A percentile compares a stretch with the other conserved stretches of the same genome.
These are phyloP conservation scores for Penicillium sp. DNA, from an alignment of 2,329 filamentous ascomycete genomes.

Conservation along the genomic window DNA sequence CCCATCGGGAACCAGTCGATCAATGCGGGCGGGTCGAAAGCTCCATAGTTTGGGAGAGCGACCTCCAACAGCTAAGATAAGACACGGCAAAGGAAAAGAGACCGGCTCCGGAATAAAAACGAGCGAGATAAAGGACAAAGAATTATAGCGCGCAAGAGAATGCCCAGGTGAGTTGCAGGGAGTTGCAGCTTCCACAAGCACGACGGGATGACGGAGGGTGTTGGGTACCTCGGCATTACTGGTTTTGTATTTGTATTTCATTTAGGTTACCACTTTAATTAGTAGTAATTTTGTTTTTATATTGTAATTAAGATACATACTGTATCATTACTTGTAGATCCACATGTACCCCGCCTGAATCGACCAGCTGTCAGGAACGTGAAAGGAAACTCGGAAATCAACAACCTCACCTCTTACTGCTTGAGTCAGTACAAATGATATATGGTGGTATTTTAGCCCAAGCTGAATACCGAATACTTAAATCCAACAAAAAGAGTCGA, in stretches of 20 bases:
- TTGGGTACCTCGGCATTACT: conserved; percentile 4
- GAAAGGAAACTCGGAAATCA: background rate
- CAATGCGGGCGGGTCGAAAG: conserved; percentile 30
- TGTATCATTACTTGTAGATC: background rate
- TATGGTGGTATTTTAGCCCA: background rate
- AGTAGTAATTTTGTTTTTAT: background rate
- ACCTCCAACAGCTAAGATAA: background rate
- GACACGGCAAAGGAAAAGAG: conserved; percentile 11
- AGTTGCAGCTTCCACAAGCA: conserved; percentile 19
- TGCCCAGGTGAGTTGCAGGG: conserved; percentile 8
- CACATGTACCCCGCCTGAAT: conserved; percentile 19
- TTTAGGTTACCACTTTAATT: rapidly evolving
- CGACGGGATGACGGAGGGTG: conserved; percentile 18
- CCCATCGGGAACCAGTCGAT: conserved; percentile 41
- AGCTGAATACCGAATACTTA: background rate
- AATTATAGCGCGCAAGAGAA: conserved; percentile 8
- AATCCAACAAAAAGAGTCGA: background rate
- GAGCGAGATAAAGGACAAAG: conserved; percentile 5
- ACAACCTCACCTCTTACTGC: background rate
- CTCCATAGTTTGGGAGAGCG: conserved; percentile 31
- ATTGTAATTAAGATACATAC: background rate
- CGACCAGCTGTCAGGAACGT: conserved; percentile 25
- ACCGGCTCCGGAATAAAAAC: conserved; percentile 16
- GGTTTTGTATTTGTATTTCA: conserved; percentile 6
- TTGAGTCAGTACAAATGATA: background rate